These are phyloP conservation scores for Pichia eremophila DNA, from an alignment of 805 yeast genomes.

Conservation along the genomic window DNA sequence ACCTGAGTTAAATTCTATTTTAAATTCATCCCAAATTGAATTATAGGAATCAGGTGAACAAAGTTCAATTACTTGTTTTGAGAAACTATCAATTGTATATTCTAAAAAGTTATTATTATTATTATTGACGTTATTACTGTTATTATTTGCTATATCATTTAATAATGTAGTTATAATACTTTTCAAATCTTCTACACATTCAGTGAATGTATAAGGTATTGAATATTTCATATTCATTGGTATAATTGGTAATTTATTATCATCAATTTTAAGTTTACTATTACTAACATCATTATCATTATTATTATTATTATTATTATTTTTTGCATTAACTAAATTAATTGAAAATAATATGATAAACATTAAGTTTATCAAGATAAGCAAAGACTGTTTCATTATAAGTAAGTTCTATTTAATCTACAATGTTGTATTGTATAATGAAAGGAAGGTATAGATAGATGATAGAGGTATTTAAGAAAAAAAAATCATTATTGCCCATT, in stretches of 20 bases:
- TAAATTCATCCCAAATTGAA: not conserved
- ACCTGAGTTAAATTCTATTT: not conserved
- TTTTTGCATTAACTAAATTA: not conserved
- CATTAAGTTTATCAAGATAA: not conserved
- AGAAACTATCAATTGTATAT: not conserved
- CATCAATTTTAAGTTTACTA: not conserved
- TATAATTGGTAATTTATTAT: not conserved
- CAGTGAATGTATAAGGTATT: slow-evolving; percentile 1
- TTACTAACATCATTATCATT: not conserved
- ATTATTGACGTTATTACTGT: not conserved
- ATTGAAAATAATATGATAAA: not conserved
- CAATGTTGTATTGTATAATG: not conserved
- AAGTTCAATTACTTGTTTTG: not conserved
- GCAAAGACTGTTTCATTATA: not conserved
- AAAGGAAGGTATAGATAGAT: not conserved
- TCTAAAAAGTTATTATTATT: not conserved
- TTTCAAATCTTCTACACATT: slow-evolving; percentile 1
- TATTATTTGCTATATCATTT: not conserved
- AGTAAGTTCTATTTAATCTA: no score
- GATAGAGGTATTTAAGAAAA: no score
- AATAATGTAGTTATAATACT: not conserved
- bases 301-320: not conserved
- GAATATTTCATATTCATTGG: not conserved
- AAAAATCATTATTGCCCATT: not conserved
- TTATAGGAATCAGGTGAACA: slow-evolving; percentile 2